These are phyloP conservation scores for Penicillium thymicola DNA, from an alignment of 2,329 filamentous ascomycete species.

Conservation along the genomic window DNA sequence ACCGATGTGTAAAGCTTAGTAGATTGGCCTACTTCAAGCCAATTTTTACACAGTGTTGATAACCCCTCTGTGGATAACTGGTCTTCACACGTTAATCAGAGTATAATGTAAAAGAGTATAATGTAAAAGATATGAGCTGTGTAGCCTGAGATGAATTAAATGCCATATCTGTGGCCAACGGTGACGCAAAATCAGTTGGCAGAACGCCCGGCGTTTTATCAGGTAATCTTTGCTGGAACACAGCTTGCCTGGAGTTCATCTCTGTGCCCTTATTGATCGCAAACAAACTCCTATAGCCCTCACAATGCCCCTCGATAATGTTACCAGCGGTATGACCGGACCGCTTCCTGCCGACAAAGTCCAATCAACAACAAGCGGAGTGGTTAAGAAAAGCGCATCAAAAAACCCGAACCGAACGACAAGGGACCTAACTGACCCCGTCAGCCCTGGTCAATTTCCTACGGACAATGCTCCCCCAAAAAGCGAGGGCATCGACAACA, in stretches of 20 bases:
- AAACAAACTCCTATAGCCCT: not conserved
- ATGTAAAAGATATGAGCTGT: no score
- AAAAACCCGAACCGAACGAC: slow-evolving; percentile 18
- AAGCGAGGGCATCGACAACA: slow-evolving; percentile 13
- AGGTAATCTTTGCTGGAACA: not conserved
- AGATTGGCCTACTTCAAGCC: not conserved
- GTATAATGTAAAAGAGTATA: no score
- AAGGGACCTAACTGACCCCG: slow-evolving; percentile 17
- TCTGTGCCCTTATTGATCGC: not conserved
- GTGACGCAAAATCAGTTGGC: no score
- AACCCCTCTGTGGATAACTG: not conserved
- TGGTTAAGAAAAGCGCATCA: slow-evolving; percentile 15
- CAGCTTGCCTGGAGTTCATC: no score
- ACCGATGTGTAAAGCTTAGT: not conserved
- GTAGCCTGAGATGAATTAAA: not conserved
- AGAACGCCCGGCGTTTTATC: no score
- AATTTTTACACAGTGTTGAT: not conserved
- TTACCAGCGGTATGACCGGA: slow-evolving; percentile 20
- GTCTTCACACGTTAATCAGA: no score
- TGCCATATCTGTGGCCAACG: not conserved
- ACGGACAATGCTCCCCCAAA: slow-evolving; percentile 18
- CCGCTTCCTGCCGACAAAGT: slow-evolving; percentile 20
- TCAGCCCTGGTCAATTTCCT: slow-evolving; percentile 29
- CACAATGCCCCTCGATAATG: slow-evolving; percentile 28
- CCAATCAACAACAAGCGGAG: slow-evolving; percentile 9